Percentiles rank a stretch among this genome's conserved stretches.
Conservation (phyloP, 2,329 filamentous ascomycete species). For the Colletotrichum sp. region DNA sequence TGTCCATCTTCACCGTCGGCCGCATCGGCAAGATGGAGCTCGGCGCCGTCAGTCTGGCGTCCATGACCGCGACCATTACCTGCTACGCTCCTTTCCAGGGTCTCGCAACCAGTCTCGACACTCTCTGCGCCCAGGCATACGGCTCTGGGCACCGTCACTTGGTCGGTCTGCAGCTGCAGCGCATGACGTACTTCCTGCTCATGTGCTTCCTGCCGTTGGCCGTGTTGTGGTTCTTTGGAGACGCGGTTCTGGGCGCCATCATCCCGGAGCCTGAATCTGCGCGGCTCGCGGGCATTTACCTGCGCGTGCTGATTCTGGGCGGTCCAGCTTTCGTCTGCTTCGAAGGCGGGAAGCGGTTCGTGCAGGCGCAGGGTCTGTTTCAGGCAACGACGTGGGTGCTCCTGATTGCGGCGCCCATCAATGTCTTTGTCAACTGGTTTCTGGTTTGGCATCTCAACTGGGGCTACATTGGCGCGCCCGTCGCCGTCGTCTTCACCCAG, state of each 20-base stretch:
- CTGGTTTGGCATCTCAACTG: constrained; percentile 74
- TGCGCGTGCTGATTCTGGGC: constrained; percentile 73
- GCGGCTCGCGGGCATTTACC: constrained; percentile 72
- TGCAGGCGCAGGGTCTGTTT: constrained; percentile 85
- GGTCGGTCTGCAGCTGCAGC: constrained; percentile 79
- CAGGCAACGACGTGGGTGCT: constrained; percentile 79
- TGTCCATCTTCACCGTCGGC: constrained; percentile 80
- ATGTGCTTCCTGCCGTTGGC: constrained; percentile 74
- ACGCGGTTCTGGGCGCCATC: constrained; percentile 60
- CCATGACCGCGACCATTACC: constrained; percentile 82
- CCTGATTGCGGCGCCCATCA: constrained; percentile 76
- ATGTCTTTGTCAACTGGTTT: constrained; percentile 78
- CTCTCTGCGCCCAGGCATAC: constrained; percentile 91
- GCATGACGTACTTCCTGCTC: constrained; percentile 81
- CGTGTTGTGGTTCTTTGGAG: constrained; percentile 72
- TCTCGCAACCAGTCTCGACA: constrained; percentile 90
- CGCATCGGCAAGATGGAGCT: constrained; percentile 70
- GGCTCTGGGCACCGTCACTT: constrained; percentile 89
- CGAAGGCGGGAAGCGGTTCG: constrained; percentile 79
- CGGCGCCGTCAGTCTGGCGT: constrained; percentile 51
- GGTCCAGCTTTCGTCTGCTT: constrained; percentile 80
- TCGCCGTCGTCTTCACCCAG: constrained; percentile 80
- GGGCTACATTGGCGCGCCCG: constrained; percentile 82
- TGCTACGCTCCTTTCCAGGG: constrained; percentile 81
- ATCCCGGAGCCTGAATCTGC: constrained; percentile 63